Base-by-base conservation (phyloP, 192 early-diverging fungal genomes). In the Umbelopsis vinacea region DNA sequence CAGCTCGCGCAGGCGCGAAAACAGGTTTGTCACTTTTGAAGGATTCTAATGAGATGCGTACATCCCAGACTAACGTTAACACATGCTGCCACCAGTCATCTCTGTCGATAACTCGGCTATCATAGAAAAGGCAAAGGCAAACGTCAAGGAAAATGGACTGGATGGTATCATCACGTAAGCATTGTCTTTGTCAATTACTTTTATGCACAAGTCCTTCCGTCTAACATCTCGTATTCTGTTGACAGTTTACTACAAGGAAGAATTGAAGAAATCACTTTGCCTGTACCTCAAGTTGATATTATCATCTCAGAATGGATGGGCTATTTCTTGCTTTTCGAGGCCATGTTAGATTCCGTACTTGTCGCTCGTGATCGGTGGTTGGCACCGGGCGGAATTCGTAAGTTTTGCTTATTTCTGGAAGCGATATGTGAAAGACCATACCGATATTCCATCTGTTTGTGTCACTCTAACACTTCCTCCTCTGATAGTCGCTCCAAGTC, bases 301-400 rank as follows among this genome's bases (percentile, higher is more conserved):
- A 95, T 96, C 74, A 86, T 96, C 9, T 93, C 92, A 3, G 94
- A 96, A 76, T 96, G 94, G 94, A 96, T 96, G 94, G 94, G 94
- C 14, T 95, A 95, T 79, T 95, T 95, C 75, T 83, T 95, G 24
- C 79, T 96, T 35, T 96, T 90, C 80, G 94, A 96, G 77, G 92
- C 92, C 68, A 96, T 96, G 94, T 81, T 96, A 68, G 94, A 96
- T 77, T 93, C 93, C 3, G 94, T 96, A 21, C 78, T 96, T 29
- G 85, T 87, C 29, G 94, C 94, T 6, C 86, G 94, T 60, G 92
- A 96, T 82, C 84, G 88, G 71, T 95, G 88, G 84, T 81, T 96
- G 10, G 86, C 82, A 2, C 84, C 85, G 1, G 82, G 82, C 45
- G 91, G 91, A 23, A 76, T 91, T 69, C 79, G 79, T 81, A 67